Base-by-base conservation (phyloP, 1,284 basidiomycete genomes). In the Austropuccinia psidii region DNA sequence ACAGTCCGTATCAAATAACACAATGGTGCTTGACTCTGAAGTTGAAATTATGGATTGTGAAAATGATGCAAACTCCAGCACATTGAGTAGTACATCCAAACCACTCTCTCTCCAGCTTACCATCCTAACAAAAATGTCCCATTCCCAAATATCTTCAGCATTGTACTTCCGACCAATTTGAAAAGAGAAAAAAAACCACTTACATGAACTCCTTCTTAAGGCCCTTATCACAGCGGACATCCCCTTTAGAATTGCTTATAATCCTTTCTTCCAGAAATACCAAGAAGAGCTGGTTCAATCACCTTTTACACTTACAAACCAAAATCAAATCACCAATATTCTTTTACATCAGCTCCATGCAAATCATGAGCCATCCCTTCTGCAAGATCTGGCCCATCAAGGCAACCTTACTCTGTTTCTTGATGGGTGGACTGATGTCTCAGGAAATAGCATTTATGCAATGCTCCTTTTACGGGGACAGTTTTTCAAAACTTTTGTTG, bases 371-470 rank as follows among this genome's bases (percentile, higher is more conserved):
- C 17, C 39, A 17, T 6, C 21, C 29, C 27, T 39, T 6, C 4
- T 45, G 13, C 7, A 41, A 19, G 21, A 13, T 24, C 19, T 65
- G 13, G 21, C 5, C 5, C 13, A 21, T 33, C 27, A 29, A 5
- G 21, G 21, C 15, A 50, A 31, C 15, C 7, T 65, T 15, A 65
- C 62, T 2, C 3, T 65, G 15, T 29, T 45, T 5, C 35, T 65
- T 3, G 62, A 43, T 21, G 62, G 62, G 9, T 65, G 62, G 62
- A 65, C 62, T n/a, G 45, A 65, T 33, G 27, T 24, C 9, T 39
- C 45, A 5, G 47, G 47, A 7, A 49, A 65, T 21, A 33, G 24
- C 24, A n/a, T 50, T 2, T 65, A 49, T 35, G 43, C 45, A 5
- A 7, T 65, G 15, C 21, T 50, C 7, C 27, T 65, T 43, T 43